Evolutionary conservation across 108 stramenopile genomes (phyloP).

Genomic region (Craspedostauros australis): DNA sequence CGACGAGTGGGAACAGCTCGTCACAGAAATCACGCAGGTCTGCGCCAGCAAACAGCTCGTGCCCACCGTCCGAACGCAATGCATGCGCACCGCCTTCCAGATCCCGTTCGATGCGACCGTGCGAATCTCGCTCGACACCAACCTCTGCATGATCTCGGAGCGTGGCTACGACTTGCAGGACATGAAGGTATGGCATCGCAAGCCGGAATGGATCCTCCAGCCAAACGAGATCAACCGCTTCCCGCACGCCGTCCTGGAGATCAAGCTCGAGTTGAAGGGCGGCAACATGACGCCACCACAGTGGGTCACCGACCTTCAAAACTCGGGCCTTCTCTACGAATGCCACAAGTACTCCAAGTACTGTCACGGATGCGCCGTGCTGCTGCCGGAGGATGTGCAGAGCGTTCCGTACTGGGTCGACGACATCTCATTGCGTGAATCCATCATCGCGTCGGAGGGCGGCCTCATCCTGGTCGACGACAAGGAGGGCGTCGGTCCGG

Average conservation of each 20-base stretch:
- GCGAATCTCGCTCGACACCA: constrained; percentile 92
- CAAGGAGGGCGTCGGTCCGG: constrained; percentile 62
- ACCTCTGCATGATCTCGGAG: constrained; percentile 95
- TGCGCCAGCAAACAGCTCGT: constrained; percentile 89
- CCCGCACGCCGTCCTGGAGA: constrained; percentile 94
- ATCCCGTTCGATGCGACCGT: constrained; percentile 96
- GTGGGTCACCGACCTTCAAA: constrained; percentile 92
- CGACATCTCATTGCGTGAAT: constrained; percentile 86
- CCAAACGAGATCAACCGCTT: constrained; percentile 89
- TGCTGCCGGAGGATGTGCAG: constrained; percentile 91
- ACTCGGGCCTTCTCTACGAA: constrained; percentile 82
- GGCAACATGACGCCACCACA: constrained; percentile 75
- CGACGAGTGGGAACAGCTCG: constrained; percentile 86
- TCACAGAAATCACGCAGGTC: constrained; percentile 83
- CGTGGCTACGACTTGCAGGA: constrained; percentile 84
- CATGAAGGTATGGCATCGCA: constrained; percentile 90
- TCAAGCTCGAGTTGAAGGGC: constrained; percentile 91
- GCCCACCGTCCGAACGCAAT: constrained; percentile 94
- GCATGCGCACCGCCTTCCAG: constrained; percentile 97
- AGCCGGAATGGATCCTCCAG: constrained; percentile 67
- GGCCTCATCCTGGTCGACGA: constrained; percentile 57
- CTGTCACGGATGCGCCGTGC: constrained; percentile 75
- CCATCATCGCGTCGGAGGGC: constrained; percentile 77
- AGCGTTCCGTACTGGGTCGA: constrained; percentile 96
- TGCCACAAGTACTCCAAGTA: constrained; percentile 95